phyloP scores from a whole-genome alignment of 192 early-diverging fungal species.

The Ambispora gerdemannii region DNA sequence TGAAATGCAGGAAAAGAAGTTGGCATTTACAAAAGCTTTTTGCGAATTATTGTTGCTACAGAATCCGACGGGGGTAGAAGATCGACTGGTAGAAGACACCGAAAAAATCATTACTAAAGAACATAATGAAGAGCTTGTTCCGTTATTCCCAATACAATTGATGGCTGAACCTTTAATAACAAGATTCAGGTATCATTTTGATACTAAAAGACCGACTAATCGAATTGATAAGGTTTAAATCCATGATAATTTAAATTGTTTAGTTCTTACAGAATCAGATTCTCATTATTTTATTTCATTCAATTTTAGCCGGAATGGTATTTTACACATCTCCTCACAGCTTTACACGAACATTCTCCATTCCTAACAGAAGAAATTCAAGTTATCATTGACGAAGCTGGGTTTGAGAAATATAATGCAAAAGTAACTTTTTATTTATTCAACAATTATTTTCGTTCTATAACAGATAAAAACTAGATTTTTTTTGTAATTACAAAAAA shows the following conservation, averaged over 20 bases:
- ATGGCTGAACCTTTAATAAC: constrained; percentile 60
- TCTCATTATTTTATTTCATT: no score
- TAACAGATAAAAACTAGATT: neutral
- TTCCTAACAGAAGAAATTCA: constrained; percentile 65
- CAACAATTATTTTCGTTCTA: neutral
- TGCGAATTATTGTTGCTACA: constrained; percentile 41
- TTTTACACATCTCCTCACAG: constrained; percentile 55
- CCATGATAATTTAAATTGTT: constrained; percentile 27
- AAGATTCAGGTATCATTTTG: constrained; percentile 74
- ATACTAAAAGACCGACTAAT: constrained; percentile 64
- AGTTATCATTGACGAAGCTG: constrained; percentile 51
- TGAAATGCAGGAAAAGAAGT: constrained; percentile 26
- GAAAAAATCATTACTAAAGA: constrained; percentile 19
- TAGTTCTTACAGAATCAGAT: no score
- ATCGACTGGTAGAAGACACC: constrained; percentile 18
- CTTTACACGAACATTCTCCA: constrained; percentile 58
- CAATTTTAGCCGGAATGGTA: constrained; percentile 76
- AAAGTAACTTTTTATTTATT: constrained; percentile 37
- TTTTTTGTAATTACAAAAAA: neutral
- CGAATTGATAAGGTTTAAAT: constrained; percentile 74
- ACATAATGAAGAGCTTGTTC: constrained; percentile 27
- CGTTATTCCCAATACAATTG: constrained; percentile 50
- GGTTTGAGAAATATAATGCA: constrained; percentile 45
- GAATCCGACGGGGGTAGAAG: constrained; percentile 33
- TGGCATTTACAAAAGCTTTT: constrained; percentile 35